Percentiles rank a stretch among this genome's conserved stretches.
These are phyloP conservation scores for Dothideomycetes sp. DNA, from an alignment of 2,329 filamentous ascomycete genomes.

Conservation along the genomic window DNA sequence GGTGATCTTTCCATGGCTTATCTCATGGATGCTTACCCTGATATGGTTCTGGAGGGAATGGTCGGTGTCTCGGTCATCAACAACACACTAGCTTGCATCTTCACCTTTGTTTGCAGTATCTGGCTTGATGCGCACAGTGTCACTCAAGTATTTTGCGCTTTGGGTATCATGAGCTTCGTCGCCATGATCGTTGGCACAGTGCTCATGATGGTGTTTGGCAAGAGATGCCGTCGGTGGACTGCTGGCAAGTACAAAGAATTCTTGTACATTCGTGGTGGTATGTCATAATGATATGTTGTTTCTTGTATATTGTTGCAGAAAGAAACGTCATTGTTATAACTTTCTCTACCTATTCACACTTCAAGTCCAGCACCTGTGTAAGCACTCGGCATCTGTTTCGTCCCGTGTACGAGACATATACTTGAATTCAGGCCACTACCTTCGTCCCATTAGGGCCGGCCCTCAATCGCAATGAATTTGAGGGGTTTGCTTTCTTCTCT, in stretches of 20 bases:
- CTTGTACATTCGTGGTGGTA: conserved; percentile 41
- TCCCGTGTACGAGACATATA: no score
- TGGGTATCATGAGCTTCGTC: conserved; percentile 43
- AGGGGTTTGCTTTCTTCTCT: no score
- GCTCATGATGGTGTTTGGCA: conserved; percentile 48
- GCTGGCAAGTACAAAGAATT: conserved; percentile 38
- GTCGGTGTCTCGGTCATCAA: conserved; percentile 50
- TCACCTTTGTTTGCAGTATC: conserved; percentile 39
- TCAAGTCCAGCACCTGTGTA: no score
- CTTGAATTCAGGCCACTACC: no score
- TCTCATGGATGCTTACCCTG: conserved; percentile 47
- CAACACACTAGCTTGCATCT: conserved; percentile 46
- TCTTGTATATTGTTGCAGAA: neutral
- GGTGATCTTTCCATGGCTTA: conserved; percentile 46
- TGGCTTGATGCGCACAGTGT: conserved; percentile 43
- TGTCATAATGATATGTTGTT: conserved; percentile 12
- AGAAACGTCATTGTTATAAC: no score
- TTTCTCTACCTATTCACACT: no score
- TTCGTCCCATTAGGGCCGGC: no score
- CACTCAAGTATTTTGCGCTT: conserved; percentile 42
- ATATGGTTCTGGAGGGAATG: conserved; percentile 51
- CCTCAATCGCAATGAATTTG: no score
- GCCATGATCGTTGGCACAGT: conserved; percentile 40
- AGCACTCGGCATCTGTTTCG: no score
- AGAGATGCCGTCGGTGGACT: conserved; percentile 41